A percentile compares a stretch with the other conserved stretches of the same genome.
These are phyloP conservation scores for Beauveria sp. DNA, from an alignment of 2,329 filamentous ascomycete species.

Conservation along the genomic window DNA sequence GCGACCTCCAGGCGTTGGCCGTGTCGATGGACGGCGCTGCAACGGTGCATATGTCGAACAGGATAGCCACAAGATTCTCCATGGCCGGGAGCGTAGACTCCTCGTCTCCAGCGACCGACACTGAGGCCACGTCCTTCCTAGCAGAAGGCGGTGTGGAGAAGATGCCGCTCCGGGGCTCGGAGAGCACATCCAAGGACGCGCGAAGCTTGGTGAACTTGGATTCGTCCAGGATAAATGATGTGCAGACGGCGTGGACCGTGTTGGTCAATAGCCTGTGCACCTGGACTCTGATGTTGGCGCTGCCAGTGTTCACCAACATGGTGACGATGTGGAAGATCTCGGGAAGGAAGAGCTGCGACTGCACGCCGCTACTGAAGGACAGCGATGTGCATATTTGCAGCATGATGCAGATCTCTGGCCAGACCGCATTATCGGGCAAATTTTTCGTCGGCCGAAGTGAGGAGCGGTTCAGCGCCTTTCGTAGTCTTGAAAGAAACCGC, in stretches of 20 bases:
- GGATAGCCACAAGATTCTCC: constrained; percentile 52
- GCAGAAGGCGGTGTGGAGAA: constrained; percentile 41
- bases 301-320: constrained; percentile 60
- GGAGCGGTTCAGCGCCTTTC: constrained; percentile 60
- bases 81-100: constrained; percentile 46
- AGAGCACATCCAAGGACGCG: constrained; percentile 48
- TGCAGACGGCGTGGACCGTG: constrained; percentile 60
- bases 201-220: constrained; percentile 47
- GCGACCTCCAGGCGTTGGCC: constrained; percentile 61
- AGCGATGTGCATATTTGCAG: constrained; percentile 58
- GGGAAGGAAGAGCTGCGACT: constrained; percentile 59
- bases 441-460: constrained; percentile 58
- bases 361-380: constrained; percentile 60
- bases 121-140: constrained; percentile 45
- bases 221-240: constrained; percentile 57
- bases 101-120: constrained; percentile 46
- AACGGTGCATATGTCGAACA: constrained; percentile 57
- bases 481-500: constrained; percentile 56
- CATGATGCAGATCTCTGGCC: constrained; percentile 61
- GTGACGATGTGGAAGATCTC: constrained; percentile 65
- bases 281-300: constrained; percentile 46
- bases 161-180: constrained; percentile 52
- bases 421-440: constrained; percentile 59
- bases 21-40: constrained; percentile 58
- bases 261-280: constrained; percentile 60